These are phyloP conservation scores for Penicillium brasilianum DNA, from an alignment of 2,329 filamentous ascomycete species.

Conservation along the genomic window DNA sequence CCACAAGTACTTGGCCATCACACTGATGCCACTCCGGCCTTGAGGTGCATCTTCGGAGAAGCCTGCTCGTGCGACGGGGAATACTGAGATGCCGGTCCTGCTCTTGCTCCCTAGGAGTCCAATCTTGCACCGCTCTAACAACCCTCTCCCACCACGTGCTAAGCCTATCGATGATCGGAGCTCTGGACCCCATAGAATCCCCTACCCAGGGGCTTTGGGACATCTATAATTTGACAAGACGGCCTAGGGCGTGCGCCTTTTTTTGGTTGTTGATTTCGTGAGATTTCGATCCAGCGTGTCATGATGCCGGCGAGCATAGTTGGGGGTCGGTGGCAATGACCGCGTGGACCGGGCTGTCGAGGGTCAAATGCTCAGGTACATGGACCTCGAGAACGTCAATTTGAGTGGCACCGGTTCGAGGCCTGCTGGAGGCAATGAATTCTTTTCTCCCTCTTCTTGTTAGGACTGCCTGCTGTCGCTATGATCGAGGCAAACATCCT, in stretches of 20 bases:
- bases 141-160: neutral
- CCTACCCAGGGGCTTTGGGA: neutral
- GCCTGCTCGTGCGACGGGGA: neutral
- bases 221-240: slow-evolving; percentile 5
- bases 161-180: slow-evolving; percentile 1
- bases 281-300: neutral
- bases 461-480: no score
- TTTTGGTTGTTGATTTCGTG: neutral
- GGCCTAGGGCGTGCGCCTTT: neutral
- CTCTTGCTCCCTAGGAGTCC: neutral
- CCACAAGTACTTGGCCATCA: neutral
- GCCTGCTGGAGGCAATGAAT: neutral
- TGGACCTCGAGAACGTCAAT: neutral
- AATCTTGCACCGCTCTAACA: slow-evolving; percentile 1
- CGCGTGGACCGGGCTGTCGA: neutral
- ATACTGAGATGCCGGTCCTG: neutral
- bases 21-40: neutral
- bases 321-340: neutral
- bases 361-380: no score
- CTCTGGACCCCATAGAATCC: slow-evolving; percentile 5
- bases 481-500: neutral
- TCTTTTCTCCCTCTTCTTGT: neutral
- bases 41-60: slow-evolving; percentile 2
- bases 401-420: neutral
- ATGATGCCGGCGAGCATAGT: neutral